phyloP scores from a whole-genome alignment of 1,139 yeast genomes.

The Suhomyces atakaporum region DNA sequence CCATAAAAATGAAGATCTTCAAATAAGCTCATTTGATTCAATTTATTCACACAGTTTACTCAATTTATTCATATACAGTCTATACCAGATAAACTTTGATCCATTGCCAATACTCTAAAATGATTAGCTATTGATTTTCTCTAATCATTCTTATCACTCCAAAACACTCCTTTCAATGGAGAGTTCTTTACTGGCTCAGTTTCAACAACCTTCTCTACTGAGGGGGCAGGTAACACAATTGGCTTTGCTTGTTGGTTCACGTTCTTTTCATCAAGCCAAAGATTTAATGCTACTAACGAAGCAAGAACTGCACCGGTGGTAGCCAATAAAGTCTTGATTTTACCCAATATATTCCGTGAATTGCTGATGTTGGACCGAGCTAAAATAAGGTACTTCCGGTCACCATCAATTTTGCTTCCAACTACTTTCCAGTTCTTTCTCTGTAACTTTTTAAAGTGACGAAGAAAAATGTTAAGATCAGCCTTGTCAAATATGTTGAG shows the following conservation, averaged over 20 bases:
- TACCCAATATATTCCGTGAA: constrained; percentile 14
- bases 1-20: no score
- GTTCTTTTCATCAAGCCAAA: constrained; percentile 17
- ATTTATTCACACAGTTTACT: background rate
- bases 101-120: background rate
- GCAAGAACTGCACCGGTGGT: constrained; percentile 36
- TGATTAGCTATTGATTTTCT: constrained; percentile 1
- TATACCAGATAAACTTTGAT: constrained; percentile 1
- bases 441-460: constrained; percentile 34
- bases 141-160: constrained; percentile 5
- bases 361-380: constrained; percentile 22
- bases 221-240: no score
- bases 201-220: constrained; percentile 1
- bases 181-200: background rate
- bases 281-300: constrained; percentile 31
- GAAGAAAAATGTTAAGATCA: constrained; percentile 34
- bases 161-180: constrained; percentile 3
- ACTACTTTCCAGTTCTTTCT: constrained; percentile 46
- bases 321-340: constrained; percentile 33
- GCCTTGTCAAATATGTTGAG: constrained; percentile 39
- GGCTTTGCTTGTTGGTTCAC: no score
- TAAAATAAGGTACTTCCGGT: constrained; percentile 35
- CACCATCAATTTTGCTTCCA: constrained; percentile 37
- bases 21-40: no score
- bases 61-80: constrained; percentile 2